Evolutionary conservation across 305 asterid species (phyloP).

Genomic region (Fraxinus sp.): DNA sequence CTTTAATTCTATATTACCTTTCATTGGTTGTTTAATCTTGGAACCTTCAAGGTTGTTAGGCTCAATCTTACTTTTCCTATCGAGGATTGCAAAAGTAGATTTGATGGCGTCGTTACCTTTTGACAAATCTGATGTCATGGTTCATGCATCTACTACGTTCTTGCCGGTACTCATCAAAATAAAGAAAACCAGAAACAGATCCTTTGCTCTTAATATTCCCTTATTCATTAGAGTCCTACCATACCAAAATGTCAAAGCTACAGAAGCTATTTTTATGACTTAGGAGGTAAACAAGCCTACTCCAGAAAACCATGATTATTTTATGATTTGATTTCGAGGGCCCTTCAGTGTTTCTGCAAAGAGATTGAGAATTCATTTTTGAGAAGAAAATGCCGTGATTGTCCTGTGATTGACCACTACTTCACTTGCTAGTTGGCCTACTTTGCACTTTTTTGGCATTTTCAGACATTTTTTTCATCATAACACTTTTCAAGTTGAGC

Average conservation of each 20-base stretch:
- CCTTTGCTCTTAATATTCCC: slow-evolving; percentile 46
- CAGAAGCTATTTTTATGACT: slow-evolving; percentile 49
- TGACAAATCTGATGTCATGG: slow-evolving; percentile 70
- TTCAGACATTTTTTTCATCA: slow-evolving; percentile 63
- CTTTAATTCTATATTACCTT: slow-evolving; percentile 50
- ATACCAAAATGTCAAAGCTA: slow-evolving; percentile 77
- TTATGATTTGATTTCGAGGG: slow-evolving; percentile 51
- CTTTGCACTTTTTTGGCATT: slow-evolving; percentile 59
- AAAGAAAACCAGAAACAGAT: slow-evolving; percentile 68
- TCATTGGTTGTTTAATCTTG: slow-evolving; percentile 30
- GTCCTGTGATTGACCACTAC: slow-evolving; percentile 80
- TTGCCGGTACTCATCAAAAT: slow-evolving; percentile 78
- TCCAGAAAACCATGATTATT: slow-evolving; percentile 68
- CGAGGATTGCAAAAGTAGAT: slow-evolving; percentile 52
- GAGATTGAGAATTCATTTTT: slow-evolving; percentile 46
- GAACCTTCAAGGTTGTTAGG: slow-evolving; percentile 42
- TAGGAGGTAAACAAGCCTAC: slow-evolving; percentile 56
- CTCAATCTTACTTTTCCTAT: slow-evolving; percentile 52
- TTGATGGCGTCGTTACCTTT: slow-evolving; percentile 60
- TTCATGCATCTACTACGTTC: slow-evolving; percentile 77
- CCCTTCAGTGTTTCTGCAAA: slow-evolving; percentile 40
- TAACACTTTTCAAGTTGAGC: slow-evolving; percentile 58
- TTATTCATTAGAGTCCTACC: slow-evolving; percentile 73
- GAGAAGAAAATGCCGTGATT: slow-evolving; percentile 71
- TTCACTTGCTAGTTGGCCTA: slow-evolving; percentile 70